A percentile compares a stretch with the other conserved stretches of the same genome.
phyloP scores from a whole-genome alignment of 768 basidiomycete genomes.

The Boletus reticuloceps region DNA sequence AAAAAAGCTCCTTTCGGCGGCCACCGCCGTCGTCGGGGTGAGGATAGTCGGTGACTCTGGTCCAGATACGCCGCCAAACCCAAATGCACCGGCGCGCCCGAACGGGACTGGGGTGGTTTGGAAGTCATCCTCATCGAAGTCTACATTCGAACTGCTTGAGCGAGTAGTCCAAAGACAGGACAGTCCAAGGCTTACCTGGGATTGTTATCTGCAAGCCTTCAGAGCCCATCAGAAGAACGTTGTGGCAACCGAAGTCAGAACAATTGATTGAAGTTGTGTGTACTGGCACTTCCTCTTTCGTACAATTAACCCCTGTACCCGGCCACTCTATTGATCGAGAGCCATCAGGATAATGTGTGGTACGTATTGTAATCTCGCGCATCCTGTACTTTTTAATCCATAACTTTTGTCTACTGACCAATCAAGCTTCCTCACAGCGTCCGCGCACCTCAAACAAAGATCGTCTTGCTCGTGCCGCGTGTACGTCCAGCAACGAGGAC shows the following conservation, averaged over 20 bases:
- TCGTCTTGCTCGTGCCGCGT: constrained; percentile 48
- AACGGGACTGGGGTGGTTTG: constrained; percentile 63
- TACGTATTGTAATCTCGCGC: no score
- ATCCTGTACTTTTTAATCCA: neutral
- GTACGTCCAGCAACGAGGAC: constrained; percentile 90
- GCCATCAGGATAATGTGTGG: no score
- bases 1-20: constrained; percentile 60
- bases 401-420: neutral
- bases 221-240: constrained; percentile 32
- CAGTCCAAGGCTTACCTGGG: constrained; percentile 35
- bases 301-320: constrained; percentile 9
- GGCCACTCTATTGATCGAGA: no score
- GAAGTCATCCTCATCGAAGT: constrained; percentile 77
- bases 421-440: constrained; percentile 16
- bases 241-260: neutral
- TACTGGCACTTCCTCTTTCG: constrained; percentile 8
- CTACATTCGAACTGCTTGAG: constrained; percentile 35
- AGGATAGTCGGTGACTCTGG: constrained; percentile 64
- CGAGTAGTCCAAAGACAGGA: neutral
- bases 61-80: constrained; percentile 48
- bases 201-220: constrained; percentile 48
- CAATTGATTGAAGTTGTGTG: neutral
- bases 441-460: constrained; percentile 66
- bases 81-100: constrained; percentile 55
- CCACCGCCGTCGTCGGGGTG: constrained; percentile 45